A percentile compares a stretch with the other conserved stretches of the same genome.
phyloP scores from a whole-genome alignment of 768 basidiomycete genomes.

The Coprinopsis sp. region DNA sequence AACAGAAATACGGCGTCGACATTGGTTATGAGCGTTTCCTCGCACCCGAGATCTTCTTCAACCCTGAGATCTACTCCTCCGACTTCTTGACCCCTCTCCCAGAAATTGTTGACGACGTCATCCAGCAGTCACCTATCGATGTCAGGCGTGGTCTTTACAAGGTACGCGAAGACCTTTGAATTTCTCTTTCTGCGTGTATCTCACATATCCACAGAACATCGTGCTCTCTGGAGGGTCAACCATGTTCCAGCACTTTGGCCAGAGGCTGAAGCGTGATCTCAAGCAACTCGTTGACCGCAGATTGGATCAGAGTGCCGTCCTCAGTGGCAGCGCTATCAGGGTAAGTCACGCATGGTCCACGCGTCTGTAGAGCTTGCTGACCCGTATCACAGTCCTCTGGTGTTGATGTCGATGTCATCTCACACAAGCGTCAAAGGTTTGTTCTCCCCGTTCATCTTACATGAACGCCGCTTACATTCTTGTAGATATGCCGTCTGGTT shows the following conservation, averaged over 20 bases:
- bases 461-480: conserved; percentile 8
- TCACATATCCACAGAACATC: conserved; percentile 63
- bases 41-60: conserved; percentile 99
- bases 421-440: conserved; percentile 93
- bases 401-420: conserved; percentile 96
- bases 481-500: conserved; percentile 93
- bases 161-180: conserved; percentile 33
- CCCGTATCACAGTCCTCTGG: conserved; percentile 70
- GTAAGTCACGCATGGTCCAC: conserved; percentile 35
- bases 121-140: conserved; percentile 94
- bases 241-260: conserved; percentile 99
- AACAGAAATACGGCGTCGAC: conserved; percentile 87
- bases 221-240: conserved; percentile 96
- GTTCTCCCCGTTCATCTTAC: conserved; percentile 9
- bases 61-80: conserved; percentile 96
- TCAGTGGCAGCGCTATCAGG: conserved; percentile 72
- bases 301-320: conserved; percentile 68
- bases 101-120: conserved; percentile 92
- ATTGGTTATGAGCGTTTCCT: conserved; percentile 99
- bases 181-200: neutral
- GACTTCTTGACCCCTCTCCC: conserved; percentile 97
- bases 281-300: conserved; percentile 92
- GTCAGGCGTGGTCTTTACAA: conserved; percentile 96
- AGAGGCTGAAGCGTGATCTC: conserved; percentile 91
- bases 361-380: neutral